These are phyloP conservation scores for Stemphylium vesicarium DNA, from an alignment of 2,329 filamentous ascomycete genomes.

Conservation along the genomic window DNA sequence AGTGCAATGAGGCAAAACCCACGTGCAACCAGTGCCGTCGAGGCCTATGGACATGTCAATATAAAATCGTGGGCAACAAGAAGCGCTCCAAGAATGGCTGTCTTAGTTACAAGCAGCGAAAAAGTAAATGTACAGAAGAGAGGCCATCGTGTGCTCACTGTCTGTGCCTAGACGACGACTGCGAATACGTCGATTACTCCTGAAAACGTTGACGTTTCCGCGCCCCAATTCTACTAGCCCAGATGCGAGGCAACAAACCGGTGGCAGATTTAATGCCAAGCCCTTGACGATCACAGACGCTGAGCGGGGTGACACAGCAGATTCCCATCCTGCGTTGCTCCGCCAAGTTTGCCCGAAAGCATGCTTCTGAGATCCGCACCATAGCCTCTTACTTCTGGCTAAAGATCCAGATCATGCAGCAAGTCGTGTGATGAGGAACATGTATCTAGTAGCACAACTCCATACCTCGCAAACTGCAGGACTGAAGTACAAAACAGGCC, in stretches of 20 bases:
- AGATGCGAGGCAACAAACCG: neutral
- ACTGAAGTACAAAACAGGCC: neutral
- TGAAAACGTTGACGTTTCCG: slow-evolving; percentile 8
- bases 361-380: neutral
- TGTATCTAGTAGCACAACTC: neutral
- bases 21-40: slow-evolving; percentile 40
- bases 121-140: slow-evolving; percentile 42
- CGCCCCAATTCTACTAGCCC: neutral
- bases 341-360: neutral
- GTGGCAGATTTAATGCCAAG: neutral
- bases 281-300: neutral
- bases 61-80: slow-evolving; percentile 18
- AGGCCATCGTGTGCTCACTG: slow-evolving; percentile 39
- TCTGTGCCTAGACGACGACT: slow-evolving; percentile 37
- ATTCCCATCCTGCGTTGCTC: neutral
- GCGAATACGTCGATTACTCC: slow-evolving; percentile 31
- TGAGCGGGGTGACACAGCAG: neutral
- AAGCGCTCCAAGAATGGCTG: slow-evolving; percentile 42
- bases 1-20: slow-evolving; percentile 39
- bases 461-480: neutral
- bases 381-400: neutral
- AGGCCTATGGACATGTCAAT: slow-evolving; percentile 41
- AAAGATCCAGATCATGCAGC: neutral
- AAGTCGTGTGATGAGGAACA: neutral
- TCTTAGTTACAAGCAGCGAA: slow-evolving; percentile 36